Evolutionary conservation across 2,329 filamentous ascomycete genomes (phyloP).

Genomic region (Akanthomyces lecanii): DNA sequence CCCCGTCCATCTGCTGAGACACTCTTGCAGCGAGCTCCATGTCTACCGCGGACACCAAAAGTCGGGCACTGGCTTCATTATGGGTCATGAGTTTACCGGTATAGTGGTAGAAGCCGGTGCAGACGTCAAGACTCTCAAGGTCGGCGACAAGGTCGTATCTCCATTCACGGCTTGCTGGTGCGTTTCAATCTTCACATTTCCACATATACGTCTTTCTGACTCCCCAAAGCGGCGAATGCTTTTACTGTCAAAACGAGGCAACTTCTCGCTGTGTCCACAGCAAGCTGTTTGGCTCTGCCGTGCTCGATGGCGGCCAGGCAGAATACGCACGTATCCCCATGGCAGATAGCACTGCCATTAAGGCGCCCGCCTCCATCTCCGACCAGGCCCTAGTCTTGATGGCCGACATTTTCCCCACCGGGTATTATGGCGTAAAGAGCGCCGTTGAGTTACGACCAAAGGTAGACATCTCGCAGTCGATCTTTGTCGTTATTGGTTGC

Average conservation of each 20-base stretch:
- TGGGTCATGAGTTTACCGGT: slow-evolving; percentile 87
- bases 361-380: slow-evolving; percentile 62
- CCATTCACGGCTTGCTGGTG: slow-evolving; percentile 82
- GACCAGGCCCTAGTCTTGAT: slow-evolving; percentile 77
- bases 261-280: slow-evolving; percentile 72
- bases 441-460: slow-evolving; percentile 60
- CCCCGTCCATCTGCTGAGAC: not conserved
- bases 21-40: slow-evolving; percentile 66
- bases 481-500: slow-evolving; percentile 77
- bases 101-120: slow-evolving; percentile 64
- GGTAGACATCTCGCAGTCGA: slow-evolving; percentile 45
- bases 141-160: slow-evolving; percentile 75
- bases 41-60: slow-evolving; percentile 78
- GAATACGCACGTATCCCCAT: slow-evolving; percentile 78
- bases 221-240: slow-evolving; percentile 54
- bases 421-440: slow-evolving; percentile 78
- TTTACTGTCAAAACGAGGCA: slow-evolving; percentile 75
- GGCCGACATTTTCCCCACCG: slow-evolving; percentile 89
- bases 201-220: slow-evolving; percentile 6
- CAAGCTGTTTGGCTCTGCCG: slow-evolving; percentile 64
- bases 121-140: slow-evolving; percentile 61
- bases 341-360: slow-evolving; percentile 76
- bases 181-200: slow-evolving; percentile 22
- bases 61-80: slow-evolving; percentile 58
- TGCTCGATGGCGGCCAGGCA: slow-evolving; percentile 74